Evolutionary conservation across 108 stramenopile species (phyloP), one percentile per base, ranked within the genome.

Genomic region (Skeletonema marinoi): DNA sequence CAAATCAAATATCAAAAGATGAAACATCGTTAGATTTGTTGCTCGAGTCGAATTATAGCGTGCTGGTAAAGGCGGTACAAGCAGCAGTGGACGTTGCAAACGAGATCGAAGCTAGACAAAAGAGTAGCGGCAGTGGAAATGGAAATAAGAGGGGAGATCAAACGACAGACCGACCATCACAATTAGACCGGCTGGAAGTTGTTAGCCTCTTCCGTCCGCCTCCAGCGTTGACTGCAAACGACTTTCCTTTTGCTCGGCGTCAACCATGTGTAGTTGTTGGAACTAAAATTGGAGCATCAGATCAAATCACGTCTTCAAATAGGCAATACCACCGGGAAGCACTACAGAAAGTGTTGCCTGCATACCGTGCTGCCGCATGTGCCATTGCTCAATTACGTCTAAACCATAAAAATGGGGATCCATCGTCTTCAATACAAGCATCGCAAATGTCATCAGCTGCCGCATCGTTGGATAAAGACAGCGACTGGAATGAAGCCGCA

Each of bases 321-420:
- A 31, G 64, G 11, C 25, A 30, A 16, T 58, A 73, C 48, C 74
- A 82, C 48, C 46, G 31, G 6, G 25, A 72, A 60, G 75, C 76
- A 1, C 70, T 83, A 32, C 17, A 77, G 32, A 54, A 42, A 0
- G 36, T 74, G 14, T 51, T 83, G 1, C 82, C 82, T 32, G 68
- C 82, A 5, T 83, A 77, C 41, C 71, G 76, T 51, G 82, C 82
- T 69, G 82, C 82, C 32, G 82, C 82, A 17, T 70, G 68, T 54
- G 82, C 76, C 3, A 66, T 83, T 21, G 62, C 59, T 38, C 82
- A 83, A 65, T 48, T 83, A 35, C 68, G 68, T 16, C 19, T 44
- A n/a, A 77, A 83, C 51, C 59, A 77, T 31, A 31, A 71, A 44
- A 74, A 65, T 19, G 69, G 65, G 2, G 65, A 65, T 30, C 7